Conservation (phyloP, 345 rosid species). For the Acer negundo region DNA sequence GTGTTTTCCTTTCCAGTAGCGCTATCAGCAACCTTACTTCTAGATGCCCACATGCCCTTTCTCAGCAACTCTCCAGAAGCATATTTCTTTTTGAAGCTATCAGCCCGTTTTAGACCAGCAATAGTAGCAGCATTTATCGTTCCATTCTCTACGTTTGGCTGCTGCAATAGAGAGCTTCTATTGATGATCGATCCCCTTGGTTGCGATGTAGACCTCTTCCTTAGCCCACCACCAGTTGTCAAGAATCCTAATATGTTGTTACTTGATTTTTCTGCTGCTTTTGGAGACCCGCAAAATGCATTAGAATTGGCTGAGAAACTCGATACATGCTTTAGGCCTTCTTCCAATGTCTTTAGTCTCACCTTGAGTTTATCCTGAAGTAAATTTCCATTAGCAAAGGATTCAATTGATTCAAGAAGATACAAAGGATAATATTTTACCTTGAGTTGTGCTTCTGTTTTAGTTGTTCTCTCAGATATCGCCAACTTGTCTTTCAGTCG, state of each 20-base stretch:
- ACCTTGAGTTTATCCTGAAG: slow-evolving; percentile 79
- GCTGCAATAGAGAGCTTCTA: slow-evolving; percentile 46
- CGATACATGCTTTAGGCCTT: slow-evolving; percentile 50
- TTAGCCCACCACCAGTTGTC: slow-evolving; percentile 56
- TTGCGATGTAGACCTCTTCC: slow-evolving; percentile 71
- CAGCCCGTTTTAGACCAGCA: slow-evolving; percentile 24
- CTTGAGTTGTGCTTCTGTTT: slow-evolving; percentile 91
- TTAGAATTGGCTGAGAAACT: slow-evolving; percentile 31
- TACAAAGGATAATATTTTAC: slow-evolving; percentile 29
- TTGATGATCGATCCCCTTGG: slow-evolving; percentile 53
- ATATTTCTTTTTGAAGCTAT: slow-evolving; percentile 33
- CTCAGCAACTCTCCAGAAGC: slow-evolving; percentile 37
- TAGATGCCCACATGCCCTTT: slow-evolving; percentile 58
- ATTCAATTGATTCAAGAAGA: neutral
- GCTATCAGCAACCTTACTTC: slow-evolving; percentile 51
- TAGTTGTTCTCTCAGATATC: slow-evolving; percentile 80
- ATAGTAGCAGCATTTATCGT: slow-evolving; percentile 4
- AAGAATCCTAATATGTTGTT: slow-evolving; percentile 72
- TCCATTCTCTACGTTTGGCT: slow-evolving; percentile 37
- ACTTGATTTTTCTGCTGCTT: slow-evolving; percentile 53
- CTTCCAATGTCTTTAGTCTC: slow-evolving; percentile 79
- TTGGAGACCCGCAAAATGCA: slow-evolving; percentile 35
- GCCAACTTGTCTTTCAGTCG: slow-evolving; percentile 74
- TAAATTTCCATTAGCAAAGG: slow-evolving; percentile 7
- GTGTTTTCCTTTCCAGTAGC: slow-evolving; percentile 61